A percentile compares a stretch with the other conserved stretches of the same genome.
Evolutionary conservation across 352 stramenopile species (phyloP).

Genomic region (Phytophthora capsici): DNA sequence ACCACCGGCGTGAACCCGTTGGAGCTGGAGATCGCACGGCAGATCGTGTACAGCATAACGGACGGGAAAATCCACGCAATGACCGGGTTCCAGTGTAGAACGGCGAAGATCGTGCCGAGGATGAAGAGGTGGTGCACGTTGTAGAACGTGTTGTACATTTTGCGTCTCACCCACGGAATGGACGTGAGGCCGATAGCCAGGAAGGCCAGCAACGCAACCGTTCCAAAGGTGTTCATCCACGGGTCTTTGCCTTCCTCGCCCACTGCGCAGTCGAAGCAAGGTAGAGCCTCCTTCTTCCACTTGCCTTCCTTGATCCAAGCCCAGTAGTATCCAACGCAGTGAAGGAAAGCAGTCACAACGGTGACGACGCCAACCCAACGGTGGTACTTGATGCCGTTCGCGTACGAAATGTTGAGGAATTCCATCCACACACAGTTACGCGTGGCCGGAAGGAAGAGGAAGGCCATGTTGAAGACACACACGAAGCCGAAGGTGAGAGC

Average conservation of each 20-base stretch:
- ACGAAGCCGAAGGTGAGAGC: constrained; percentile 42
- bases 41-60: constrained; percentile 47
- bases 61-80: constrained; percentile 50
- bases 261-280: constrained; percentile 55
- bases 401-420: constrained; percentile 63
- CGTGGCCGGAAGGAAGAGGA: constrained; percentile 52
- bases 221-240: constrained; percentile 64
- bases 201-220: constrained; percentile 45
- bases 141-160: constrained; percentile 57
- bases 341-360: constrained; percentile 41
- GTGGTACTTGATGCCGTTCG: constrained; percentile 62
- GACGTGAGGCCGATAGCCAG: constrained; percentile 51
- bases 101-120: constrained; percentile 45
- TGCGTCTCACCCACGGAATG: constrained; percentile 44
- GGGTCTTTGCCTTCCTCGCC: constrained; percentile 29
- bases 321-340: constrained; percentile 43
- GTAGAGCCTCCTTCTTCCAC: constrained; percentile 35
- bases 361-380: constrained; percentile 50
- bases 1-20: constrained; percentile 40
- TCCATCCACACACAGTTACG: constrained; percentile 65
- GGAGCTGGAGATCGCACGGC: constrained; percentile 40
- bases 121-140: constrained; percentile 55
- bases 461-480: constrained; percentile 59
- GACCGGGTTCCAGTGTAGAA: constrained; percentile 48
- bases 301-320: constrained; percentile 29